Base-by-base conservation (phyloP, 805 yeast species). In the Zygotorulaspora florentina region DNA sequence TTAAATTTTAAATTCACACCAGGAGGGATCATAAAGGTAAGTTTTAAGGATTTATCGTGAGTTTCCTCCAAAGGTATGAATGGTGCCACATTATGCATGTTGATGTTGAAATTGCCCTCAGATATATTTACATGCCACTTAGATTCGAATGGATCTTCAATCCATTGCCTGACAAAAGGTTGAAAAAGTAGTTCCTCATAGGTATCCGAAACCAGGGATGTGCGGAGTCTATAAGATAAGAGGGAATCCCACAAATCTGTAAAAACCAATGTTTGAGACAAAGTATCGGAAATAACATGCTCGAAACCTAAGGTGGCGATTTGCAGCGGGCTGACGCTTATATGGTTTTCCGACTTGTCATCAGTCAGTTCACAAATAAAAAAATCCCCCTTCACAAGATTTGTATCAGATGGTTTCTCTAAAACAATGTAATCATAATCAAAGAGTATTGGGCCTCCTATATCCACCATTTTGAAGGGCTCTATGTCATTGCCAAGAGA, bases 61-160 rank as follows among this genome's bases (percentile, higher is more conserved):
- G 47, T 42, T 23, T 52, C 54, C 13, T 60, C 52, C 4, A 54
- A 25, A 3, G 93, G 89, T 2, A 81, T 75, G 56, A 67, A 85
- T 2, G 90, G 91, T 0, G 93, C 81, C 18, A 79, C 73, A 25
- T 86, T 84, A 58, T 86, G 91, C 51, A 57, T 55, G 72, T 65
- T 41, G 67, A 68, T 31, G 72, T 62, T 48, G 57, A 69, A 47
- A 70, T 70, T 64, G 17, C 70, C 60, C 16, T 69, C 61, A 3
- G 68, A 61, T 1, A 81, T 48, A 45, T 81, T 74, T 8, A 84
- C 65, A 56, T 81, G 85, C 89, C 91, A 90, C 65, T 87, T 88
- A 0, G 87, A 75, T 61, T 90, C 96, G 54, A 69, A 74, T 0
- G 86, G 85, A 29, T 79, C 81, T 9, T 71, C 67, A 3, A 79